A percentile compares a stretch with the other conserved stretches of the same genome.
Evolutionary conservation across 192 early-diverging fungal genomes (phyloP).

Genomic region (Haplosporangium gracile): DNA sequence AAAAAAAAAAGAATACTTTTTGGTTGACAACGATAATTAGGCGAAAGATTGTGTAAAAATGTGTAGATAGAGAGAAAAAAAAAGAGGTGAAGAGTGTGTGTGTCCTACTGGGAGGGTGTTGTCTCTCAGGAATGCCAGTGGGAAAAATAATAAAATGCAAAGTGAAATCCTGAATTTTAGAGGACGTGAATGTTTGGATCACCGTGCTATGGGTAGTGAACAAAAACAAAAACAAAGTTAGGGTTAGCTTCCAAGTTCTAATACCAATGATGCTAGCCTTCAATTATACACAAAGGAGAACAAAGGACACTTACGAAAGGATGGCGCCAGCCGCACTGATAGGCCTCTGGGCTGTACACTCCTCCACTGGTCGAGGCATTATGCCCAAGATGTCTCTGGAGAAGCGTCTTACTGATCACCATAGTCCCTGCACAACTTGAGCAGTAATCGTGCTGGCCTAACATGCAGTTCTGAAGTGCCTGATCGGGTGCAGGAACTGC

Average conservation of each 20-base stretch:
- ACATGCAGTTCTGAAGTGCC: conserved; percentile 63
- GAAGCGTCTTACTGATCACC: conserved; percentile 61
- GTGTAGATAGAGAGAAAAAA: no score
- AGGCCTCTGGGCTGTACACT: conserved; percentile 61
- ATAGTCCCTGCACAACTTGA: conserved; percentile 54
- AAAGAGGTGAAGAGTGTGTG: no score
- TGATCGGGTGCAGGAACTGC: conserved; percentile 61
- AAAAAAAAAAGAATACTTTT: no score
- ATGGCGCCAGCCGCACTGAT: conserved; percentile 70
- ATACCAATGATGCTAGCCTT: no score
- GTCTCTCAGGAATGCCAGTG: no score
- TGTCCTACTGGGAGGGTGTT: no score
- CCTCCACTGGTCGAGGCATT: conserved; percentile 66
- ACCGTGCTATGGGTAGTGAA: not conserved
- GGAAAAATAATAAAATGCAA: not conserved
- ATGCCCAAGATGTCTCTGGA: conserved; percentile 67
- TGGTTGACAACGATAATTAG: no score
- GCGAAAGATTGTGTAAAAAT: no score
- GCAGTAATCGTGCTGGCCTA: conserved; percentile 62
- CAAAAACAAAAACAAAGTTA: not conserved
- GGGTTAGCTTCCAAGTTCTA: not conserved
- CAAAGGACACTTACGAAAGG: conserved; percentile 61
- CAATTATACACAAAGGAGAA: not conserved
- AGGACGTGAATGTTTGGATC: no score
- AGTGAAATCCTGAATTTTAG: no score